These are phyloP conservation scores for Cladophialophora chaetospira DNA, from an alignment of 2,329 filamentous ascomycete genomes.

Conservation along the genomic window DNA sequence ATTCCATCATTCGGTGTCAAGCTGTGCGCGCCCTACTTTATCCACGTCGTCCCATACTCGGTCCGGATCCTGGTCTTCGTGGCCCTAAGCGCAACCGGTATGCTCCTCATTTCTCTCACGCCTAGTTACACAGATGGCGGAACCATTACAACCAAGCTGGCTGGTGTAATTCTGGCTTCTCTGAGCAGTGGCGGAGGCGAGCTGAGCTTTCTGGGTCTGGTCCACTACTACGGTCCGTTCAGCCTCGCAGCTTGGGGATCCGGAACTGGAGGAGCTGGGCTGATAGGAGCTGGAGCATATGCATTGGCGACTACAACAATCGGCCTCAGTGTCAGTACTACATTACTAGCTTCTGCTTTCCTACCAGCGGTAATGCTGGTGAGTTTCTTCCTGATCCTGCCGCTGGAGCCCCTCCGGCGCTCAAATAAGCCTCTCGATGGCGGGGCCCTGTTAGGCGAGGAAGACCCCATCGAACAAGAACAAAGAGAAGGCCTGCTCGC, in stretches of 20 bases:
- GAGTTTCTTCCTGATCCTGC: slow-evolving; percentile 82
- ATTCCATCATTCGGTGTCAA: slow-evolving; percentile 87
- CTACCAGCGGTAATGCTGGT: slow-evolving; percentile 78
- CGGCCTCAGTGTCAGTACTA: slow-evolving; percentile 71
- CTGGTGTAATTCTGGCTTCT: slow-evolving; percentile 81
- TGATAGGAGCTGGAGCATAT: slow-evolving; percentile 86
- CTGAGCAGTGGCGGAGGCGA: slow-evolving; percentile 85
- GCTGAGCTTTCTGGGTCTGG: slow-evolving; percentile 85
- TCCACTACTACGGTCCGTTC: slow-evolving; percentile 87
- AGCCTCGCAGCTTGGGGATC: slow-evolving; percentile 90
- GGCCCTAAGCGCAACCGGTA: slow-evolving; percentile 74
- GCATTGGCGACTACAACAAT: slow-evolving; percentile 81
- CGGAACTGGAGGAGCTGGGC: slow-evolving; percentile 84
- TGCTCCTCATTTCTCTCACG: slow-evolving; percentile 84
- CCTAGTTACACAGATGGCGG: slow-evolving; percentile 59
- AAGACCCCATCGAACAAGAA: slow-evolving; percentile 39
- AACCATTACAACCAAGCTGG: slow-evolving; percentile 73
- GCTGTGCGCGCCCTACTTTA: slow-evolving; percentile 88
- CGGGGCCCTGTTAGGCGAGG: slow-evolving; percentile 44
- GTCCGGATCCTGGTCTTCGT: slow-evolving; percentile 75
- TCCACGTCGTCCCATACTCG: slow-evolving; percentile 80
- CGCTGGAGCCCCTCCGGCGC: slow-evolving; percentile 63
- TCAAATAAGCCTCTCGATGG: slow-evolving; percentile 46
- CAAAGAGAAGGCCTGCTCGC: slow-evolving; percentile 39
- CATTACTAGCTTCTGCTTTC: slow-evolving; percentile 74